Evolutionary conservation across 306 rosid species (phyloP), one percentile per base, ranked within the genome.

Genomic region (Glycine soja): DNA sequence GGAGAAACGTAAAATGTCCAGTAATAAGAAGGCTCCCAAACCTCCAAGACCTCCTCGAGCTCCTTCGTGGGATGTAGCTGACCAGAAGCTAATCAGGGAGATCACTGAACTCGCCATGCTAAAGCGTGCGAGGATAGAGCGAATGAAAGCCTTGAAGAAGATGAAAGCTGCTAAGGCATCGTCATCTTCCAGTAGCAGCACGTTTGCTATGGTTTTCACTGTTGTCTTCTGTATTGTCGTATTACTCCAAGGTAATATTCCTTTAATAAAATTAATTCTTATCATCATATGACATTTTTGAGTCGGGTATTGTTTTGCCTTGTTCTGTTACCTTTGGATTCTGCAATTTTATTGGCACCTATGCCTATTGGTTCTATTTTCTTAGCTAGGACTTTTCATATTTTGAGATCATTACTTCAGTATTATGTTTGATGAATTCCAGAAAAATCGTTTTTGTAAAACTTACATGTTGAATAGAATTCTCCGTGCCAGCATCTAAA

Each of bases 31-130:
- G 79, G 76, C 99, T 66, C 76, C 85, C 10, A 95, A 89, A 70
- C 99, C 99, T 72, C 99, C 99, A n/a, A 91, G 99, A 65, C 94
- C 99, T 69, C 99, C 98, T 3, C 88, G 81, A 74, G 92, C 91
- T 32, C 97, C 97, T 2, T 89, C 98, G 2, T 19, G 93, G 82
- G 98, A 95, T 82, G 97, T 90, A 1, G 93, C 97, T 6, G 98
- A 95, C 57, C 87, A 80, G 24, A 95, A 91, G 88, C 80, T 95
- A 46, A 85, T 93, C 61, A 90, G 85, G 88, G 99, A 95, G 84
- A 85, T 95, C 58, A 78, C 96, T 14, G 93, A 88, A 70, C 85
- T 91, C 79, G 98, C 99, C 66, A 82, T 87, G 94, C 71, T 92
- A 85, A 95, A 92, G 79, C 96, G 94, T 11, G 93, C 97, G 7